phyloP scores from a whole-genome alignment of 2,329 filamentous ascomycete genomes.

The Colletotrichum liaoningense region DNA sequence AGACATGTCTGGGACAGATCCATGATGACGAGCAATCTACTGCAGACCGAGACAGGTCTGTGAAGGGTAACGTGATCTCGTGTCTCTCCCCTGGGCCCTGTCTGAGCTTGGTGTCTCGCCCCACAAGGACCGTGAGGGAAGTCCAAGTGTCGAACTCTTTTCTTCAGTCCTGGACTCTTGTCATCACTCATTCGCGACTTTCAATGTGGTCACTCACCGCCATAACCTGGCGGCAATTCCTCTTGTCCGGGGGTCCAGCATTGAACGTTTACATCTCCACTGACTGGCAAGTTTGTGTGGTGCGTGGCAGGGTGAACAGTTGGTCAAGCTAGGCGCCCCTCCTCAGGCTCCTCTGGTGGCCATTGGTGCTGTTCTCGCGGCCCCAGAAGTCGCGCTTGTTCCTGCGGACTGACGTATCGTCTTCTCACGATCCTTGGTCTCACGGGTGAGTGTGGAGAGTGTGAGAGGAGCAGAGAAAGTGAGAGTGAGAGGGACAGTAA shows the following conservation, averaged over 20 bases:
- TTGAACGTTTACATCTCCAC: background rate
- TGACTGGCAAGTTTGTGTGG: no score
- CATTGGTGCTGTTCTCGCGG: no score
- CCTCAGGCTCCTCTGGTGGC: no score
- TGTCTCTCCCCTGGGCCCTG: background rate
- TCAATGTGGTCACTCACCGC: background rate
- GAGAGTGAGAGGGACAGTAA: background rate
- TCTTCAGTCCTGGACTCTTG: no score
- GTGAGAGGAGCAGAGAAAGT: no score
- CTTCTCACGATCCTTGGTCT: no score
- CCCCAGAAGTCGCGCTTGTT: background rate
- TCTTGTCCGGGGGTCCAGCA: background rate
- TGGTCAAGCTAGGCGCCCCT: background rate
- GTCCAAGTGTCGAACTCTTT: no score
- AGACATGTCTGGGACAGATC: background rate
- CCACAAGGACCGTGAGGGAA: background rate
- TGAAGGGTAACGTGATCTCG: background rate
- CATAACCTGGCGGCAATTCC: background rate
- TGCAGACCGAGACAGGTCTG: background rate
- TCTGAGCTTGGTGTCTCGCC: background rate
- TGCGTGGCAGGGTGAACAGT: background rate
- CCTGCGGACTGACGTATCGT: conserved; percentile 9
- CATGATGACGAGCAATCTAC: background rate
- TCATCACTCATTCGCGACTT: background rate
- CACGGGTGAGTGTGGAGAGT: no score